phyloP scores from a whole-genome alignment of 345 rosid genomes.

The Theobroma cacao region DNA sequence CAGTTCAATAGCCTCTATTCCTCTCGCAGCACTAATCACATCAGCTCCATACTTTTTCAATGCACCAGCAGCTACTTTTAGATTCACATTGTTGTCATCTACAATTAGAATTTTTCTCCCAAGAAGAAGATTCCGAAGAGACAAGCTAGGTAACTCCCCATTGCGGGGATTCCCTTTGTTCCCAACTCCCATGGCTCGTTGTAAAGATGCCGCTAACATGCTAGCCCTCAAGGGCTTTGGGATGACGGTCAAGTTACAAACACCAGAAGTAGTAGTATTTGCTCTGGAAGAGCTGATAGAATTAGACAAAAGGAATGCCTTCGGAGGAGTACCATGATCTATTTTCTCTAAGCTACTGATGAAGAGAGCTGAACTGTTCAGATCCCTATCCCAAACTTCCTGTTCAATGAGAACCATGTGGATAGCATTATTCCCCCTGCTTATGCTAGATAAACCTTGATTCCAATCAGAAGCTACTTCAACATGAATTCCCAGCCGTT shows the following conservation, averaged over 20 bases:
- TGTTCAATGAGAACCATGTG: slow-evolving; percentile 74
- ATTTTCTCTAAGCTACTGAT: slow-evolving; percentile 32
- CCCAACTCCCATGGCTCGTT: slow-evolving; percentile 66
- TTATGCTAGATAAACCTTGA: slow-evolving; percentile 40
- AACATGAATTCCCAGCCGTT: slow-evolving; percentile 68
- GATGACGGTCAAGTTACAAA: slow-evolving; percentile 43
- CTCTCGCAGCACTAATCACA: slow-evolving; percentile 72
- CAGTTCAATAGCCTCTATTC: slow-evolving; percentile 54
- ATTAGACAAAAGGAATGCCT: slow-evolving; percentile 61
- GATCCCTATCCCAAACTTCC: slow-evolving; percentile 78
- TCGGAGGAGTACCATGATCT: slow-evolving; percentile 35
- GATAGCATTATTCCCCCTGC: slow-evolving; percentile 27
- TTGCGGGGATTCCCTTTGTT: slow-evolving; percentile 54
- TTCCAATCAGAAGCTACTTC: slow-evolving; percentile 55
- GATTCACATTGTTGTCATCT: slow-evolving; percentile 87
- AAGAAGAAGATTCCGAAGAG: slow-evolving; percentile 61
- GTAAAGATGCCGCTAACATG: slow-evolving; percentile 78
- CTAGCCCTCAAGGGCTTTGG: slow-evolving; percentile 86
- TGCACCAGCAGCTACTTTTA: slow-evolving; percentile 88
- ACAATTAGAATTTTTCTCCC: slow-evolving; percentile 81
- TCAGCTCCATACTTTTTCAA: slow-evolving; percentile 90
- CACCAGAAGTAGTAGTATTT: slow-evolving; percentile 21
- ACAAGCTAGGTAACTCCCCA: slow-evolving; percentile 54
- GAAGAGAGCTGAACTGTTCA: slow-evolving; percentile 38
- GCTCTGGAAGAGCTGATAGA: slow-evolving; percentile 38